Evolutionary conservation across 208 protist genomes (phyloP).

Genomic region (Leishmania turanica): DNA sequence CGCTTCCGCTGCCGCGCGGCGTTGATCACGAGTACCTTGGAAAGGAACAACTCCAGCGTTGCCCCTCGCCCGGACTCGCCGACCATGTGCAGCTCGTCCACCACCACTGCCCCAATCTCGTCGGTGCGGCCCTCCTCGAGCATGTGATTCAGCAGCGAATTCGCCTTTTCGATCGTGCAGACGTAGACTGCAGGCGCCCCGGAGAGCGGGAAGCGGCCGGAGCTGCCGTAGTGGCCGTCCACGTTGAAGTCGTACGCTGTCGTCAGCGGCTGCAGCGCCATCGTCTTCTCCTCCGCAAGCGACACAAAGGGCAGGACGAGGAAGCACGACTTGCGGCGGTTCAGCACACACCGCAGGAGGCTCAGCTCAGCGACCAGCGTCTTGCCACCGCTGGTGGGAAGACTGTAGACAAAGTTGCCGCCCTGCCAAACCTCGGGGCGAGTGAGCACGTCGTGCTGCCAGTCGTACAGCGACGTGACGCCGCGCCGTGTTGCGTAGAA

Average conservation of each 20-base stretch:
- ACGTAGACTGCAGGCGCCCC: constrained; percentile 60
- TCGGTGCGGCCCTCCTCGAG: constrained; percentile 58
- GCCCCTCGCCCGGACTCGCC: constrained; percentile 82
- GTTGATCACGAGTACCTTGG: constrained; percentile 72
- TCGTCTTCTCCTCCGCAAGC: constrained; percentile 91
- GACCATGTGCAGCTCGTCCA: constrained; percentile 97
- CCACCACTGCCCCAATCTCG: constrained; percentile 86
- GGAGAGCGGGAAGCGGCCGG: constrained; percentile 68
- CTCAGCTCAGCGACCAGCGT: constrained; percentile 94
- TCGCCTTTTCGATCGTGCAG: constrained; percentile 96
- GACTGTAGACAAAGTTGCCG: constrained; percentile 87
- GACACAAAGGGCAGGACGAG: constrained; percentile 95
- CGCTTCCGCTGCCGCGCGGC: constrained; percentile 14
- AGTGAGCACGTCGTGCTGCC: constrained; percentile 85
- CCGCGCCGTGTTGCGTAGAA: constrained; percentile 52
- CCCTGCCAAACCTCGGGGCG: constrained; percentile 52
- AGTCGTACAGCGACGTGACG: constrained; percentile 73
- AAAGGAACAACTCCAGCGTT: constrained; percentile 87
- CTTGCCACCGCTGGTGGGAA: constrained; percentile 94
- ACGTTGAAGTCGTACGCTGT: constrained; percentile 74
- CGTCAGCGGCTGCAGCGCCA: constrained; percentile 61
- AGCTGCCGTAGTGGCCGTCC: constrained; percentile 81
- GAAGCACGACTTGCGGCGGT: constrained; percentile 70
- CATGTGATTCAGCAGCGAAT: constrained; percentile 87
- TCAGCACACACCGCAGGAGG: constrained; percentile 82